Evolutionary conservation across 2,329 filamentous ascomycete species (phyloP).

Genomic region (Madurella fahalii): DNA sequence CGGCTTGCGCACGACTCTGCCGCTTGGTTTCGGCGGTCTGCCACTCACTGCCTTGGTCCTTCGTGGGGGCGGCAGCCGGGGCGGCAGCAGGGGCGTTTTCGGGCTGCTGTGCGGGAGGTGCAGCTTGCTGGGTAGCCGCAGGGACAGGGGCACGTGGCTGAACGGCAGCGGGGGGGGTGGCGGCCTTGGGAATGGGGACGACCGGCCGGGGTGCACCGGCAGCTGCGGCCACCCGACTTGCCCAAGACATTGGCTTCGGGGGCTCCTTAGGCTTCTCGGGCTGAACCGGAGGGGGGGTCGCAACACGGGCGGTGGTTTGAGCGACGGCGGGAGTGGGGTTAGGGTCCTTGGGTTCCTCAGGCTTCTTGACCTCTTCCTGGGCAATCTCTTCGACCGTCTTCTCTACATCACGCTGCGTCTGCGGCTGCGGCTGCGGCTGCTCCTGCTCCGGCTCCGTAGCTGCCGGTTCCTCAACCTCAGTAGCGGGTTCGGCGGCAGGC

Average conservation of each 20-base stretch:
- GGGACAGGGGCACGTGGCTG: slow-evolving; percentile 52
- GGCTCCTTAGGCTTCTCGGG: slow-evolving; percentile 46
- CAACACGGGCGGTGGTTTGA: slow-evolving; percentile 41
- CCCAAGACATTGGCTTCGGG: slow-evolving; percentile 69
- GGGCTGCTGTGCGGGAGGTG: slow-evolving; percentile 38
- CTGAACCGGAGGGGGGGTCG: slow-evolving; percentile 40
- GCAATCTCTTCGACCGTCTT: slow-evolving; percentile 50
- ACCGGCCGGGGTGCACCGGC: slow-evolving; percentile 47
- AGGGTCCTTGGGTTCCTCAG: slow-evolving; percentile 65
- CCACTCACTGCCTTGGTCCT: slow-evolving; percentile 68
- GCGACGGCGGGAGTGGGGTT: slow-evolving; percentile 50
- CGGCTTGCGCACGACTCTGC: slow-evolving; percentile 69
- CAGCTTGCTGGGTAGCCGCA: slow-evolving; percentile 42
- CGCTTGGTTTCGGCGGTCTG: slow-evolving; percentile 87
- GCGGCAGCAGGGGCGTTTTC: slow-evolving; percentile 31
- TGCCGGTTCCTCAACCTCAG: slow-evolving; percentile 8
- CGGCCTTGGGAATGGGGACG: slow-evolving; percentile 55
- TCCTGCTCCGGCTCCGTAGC: slow-evolving; percentile 35
- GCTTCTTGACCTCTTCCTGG: slow-evolving; percentile 53
- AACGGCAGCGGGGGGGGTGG: slow-evolving; percentile 46
- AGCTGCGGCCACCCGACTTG: slow-evolving; percentile 63
- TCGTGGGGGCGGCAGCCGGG: slow-evolving; percentile 26
- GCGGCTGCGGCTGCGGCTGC: slow-evolving; percentile 30
- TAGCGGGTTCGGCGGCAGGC: slow-evolving; percentile 30
- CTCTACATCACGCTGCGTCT: slow-evolving; percentile 41